These are phyloP conservation scores for Lachnellula subtilissima DNA, from an alignment of 2,329 filamentous ascomycete species.

Conservation along the genomic window DNA sequence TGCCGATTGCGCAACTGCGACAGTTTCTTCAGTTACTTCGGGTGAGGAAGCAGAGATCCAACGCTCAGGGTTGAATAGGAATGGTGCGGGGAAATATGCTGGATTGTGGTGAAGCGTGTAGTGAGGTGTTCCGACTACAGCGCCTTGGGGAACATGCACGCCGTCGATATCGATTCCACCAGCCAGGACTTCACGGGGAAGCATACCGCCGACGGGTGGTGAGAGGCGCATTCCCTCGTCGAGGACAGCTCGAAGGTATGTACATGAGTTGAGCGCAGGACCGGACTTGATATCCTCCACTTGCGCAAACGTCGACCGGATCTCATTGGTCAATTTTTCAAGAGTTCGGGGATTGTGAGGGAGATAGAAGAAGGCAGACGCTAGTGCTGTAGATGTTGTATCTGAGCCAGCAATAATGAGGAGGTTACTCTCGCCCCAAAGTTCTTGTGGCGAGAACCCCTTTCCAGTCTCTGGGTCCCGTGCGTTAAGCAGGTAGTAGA, in stretches of 20 bases:
- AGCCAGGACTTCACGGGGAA: slow-evolving; percentile 22
- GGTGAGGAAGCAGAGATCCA: slow-evolving; percentile 33
- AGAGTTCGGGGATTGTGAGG: slow-evolving; percentile 26
- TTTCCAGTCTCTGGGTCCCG: slow-evolving; percentile 64
- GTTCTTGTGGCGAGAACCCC: slow-evolving; percentile 33
- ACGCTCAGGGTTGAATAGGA: slow-evolving; percentile 40
- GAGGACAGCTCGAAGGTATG: slow-evolving; percentile 40
- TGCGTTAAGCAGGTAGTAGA: slow-evolving; percentile 68
- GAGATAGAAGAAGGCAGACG: slow-evolving; percentile 38
- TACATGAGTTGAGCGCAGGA: slow-evolving; percentile 29
- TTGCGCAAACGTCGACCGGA: slow-evolving; percentile 10
- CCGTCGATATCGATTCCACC: slow-evolving; percentile 26
- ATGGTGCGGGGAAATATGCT: slow-evolving; percentile 39
- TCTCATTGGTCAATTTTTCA: slow-evolving; percentile 23
- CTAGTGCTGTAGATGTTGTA: slow-evolving; percentile 36
- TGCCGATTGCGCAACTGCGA: slow-evolving; percentile 12
- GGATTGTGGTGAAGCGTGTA: slow-evolving; percentile 44
- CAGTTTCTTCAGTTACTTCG: neutral
- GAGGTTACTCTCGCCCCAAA: slow-evolving; percentile 22
- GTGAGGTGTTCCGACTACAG: slow-evolving; percentile 39
- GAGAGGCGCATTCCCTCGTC: slow-evolving; percentile 30
- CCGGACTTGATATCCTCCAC: slow-evolving; percentile 31
- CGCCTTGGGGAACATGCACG: slow-evolving; percentile 35
- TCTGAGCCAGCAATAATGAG: slow-evolving; percentile 30
- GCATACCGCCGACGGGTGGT: slow-evolving; percentile 22